Evolutionary conservation across 306 rosid genomes (phyloP).

Genomic region (Cucumis hystrix): DNA sequence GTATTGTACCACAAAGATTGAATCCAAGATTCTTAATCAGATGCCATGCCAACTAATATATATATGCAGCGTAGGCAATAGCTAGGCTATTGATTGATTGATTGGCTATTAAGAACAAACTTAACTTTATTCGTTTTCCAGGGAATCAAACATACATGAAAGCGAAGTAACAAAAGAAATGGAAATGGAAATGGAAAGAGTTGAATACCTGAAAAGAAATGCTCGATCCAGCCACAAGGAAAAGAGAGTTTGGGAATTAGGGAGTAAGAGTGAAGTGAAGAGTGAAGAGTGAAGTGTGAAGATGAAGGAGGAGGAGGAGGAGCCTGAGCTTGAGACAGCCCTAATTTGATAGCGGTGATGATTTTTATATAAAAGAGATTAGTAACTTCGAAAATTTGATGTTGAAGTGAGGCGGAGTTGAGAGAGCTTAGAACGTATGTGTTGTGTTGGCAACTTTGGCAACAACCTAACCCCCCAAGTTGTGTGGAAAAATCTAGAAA

Average conservation of each 20-base stretch:
- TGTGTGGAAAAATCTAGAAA: background rate
- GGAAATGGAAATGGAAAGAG: background rate
- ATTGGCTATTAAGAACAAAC: background rate
- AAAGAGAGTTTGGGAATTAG: background rate
- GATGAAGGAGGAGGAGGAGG: no score
- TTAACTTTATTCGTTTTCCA: background rate
- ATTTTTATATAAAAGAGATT: background rate
- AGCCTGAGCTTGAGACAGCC: background rate
- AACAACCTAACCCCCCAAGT: background rate
- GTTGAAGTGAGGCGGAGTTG: background rate
- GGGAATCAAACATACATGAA: background rate
- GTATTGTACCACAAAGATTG: background rate
- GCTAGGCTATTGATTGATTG: background rate
- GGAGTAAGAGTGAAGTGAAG: background rate
- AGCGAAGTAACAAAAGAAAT: background rate
- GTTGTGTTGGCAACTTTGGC: background rate
- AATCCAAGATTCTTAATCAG: background rate
- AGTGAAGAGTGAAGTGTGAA: background rate
- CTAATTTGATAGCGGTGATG: background rate
- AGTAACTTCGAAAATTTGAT: background rate
- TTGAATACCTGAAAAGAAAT: constrained; percentile 1
- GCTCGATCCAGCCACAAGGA: background rate
- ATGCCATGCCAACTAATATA: background rate
- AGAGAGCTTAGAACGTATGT: background rate
- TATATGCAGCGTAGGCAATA: background rate